Base-by-base conservation (phyloP, 331 rosid species). In the Rosa hybrid region DNA sequence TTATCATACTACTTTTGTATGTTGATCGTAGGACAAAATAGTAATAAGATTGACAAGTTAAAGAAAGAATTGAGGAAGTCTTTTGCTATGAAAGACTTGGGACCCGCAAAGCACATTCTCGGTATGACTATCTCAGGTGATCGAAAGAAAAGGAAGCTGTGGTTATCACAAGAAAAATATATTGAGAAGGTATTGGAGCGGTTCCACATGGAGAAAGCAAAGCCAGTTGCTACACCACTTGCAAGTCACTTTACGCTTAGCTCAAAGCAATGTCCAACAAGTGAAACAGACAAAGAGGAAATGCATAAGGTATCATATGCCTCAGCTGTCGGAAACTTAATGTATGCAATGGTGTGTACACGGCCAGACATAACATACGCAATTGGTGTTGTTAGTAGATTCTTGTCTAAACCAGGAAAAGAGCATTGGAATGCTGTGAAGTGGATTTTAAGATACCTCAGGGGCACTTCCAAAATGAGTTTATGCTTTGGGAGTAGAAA, bases 401-500 rank as follows among this genome's bases (percentile, higher is more conserved):
- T 45, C 27, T 17, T 70, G 7, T 70, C 75, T n/a, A 70, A 48
- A 21, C n/a, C 21, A 13, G 41, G 57, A 14, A 70, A 45, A 21
- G 1, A 45, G 9, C 75, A 71, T 7, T 45, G 41, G 57, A 50
- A 71, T 44, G 21, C n/a, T 1, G 10, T 71, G 0, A 46, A 46
- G n/a, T 71, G 59, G 75, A 71, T 71, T 7, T 0, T 71, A 38
- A 23, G 10, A 71, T 44, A 71, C 21, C 23, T 71, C 39, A 23
- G 1, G 38, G 56, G 6, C 0, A 45, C 57, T 71, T 45, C 21
- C 13, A 71, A 71, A 11, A 25, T 60, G 39, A 44, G 57, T 7
- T 46, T 71, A 30, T 45, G 75, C 75, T 21, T 45, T 71, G 57
- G 41, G 10, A 51, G 75, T 71, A 2, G 39, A 8, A 71, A 71